Conservation (phyloP, 2,329 filamentous ascomycete genomes). For the Colletotrichum limetticola region DNA sequence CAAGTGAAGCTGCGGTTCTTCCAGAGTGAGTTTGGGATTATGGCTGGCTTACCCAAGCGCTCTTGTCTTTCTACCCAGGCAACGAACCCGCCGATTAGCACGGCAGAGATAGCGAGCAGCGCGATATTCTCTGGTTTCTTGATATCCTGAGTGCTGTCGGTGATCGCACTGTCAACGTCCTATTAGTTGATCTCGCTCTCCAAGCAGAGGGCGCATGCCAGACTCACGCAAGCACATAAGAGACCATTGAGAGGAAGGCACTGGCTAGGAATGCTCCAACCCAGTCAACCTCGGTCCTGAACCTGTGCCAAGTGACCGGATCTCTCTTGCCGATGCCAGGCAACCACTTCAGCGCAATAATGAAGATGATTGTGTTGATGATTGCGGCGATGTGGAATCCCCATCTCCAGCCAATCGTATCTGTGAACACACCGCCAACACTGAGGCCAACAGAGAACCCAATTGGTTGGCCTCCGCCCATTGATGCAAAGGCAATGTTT, state of each 20-base stretch:
- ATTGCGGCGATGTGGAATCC: constrained; percentile 32
- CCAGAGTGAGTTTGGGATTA: constrained; percentile 70
- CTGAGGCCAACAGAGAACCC: constrained; percentile 32
- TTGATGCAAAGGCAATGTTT: constrained; percentile 47
- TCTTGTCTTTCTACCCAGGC: constrained; percentile 65
- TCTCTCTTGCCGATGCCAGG: constrained; percentile 58
- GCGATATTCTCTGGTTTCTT: constrained; percentile 52
- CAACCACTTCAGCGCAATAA: constrained; percentile 51
- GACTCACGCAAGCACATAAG: constrained; percentile 39
- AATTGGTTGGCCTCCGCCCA: constrained; percentile 33
- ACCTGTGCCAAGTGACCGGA: constrained; percentile 26
- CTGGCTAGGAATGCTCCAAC: constrained; percentile 25
- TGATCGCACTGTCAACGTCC: neutral
- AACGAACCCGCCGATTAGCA: constrained; percentile 59
- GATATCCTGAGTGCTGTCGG: constrained; percentile 43
- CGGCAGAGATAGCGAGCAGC: constrained; percentile 53
- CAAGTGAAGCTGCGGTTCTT: constrained; percentile 61
- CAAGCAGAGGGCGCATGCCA: constrained; percentile 38
- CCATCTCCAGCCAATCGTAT: constrained; percentile 33
- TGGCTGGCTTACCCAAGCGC: constrained; percentile 56
- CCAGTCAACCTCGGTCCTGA: constrained; percentile 33
- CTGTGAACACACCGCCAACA: constrained; percentile 31
- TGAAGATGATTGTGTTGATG: constrained; percentile 52
- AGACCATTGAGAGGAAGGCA: constrained; percentile 21
- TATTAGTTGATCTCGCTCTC: neutral